Conservation (phyloP, 1,284 basidiomycete species). For the Ceratobasidium papillatum region DNA sequence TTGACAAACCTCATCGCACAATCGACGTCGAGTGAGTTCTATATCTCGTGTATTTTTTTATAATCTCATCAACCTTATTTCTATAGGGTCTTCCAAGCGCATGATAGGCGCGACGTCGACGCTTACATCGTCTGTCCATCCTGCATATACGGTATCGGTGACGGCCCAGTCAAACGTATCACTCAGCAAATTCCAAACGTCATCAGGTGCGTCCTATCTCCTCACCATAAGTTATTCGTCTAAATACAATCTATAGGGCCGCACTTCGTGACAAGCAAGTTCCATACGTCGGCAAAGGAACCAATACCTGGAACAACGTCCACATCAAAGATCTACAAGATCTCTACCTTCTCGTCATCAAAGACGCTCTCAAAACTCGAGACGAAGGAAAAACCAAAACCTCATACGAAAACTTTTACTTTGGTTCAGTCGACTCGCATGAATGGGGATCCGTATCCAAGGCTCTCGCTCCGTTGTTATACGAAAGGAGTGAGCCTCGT, state of each 20-base stretch:
- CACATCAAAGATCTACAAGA: conserved; percentile 47
- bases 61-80: conserved; percentile 49
- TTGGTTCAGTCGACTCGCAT: conserved; percentile 36
- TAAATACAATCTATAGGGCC: conserved; percentile 47
- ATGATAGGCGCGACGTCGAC: conserved; percentile 49
- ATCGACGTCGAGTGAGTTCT: conserved; percentile 46
- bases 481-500: conserved; percentile 20
- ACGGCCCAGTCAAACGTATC: conserved; percentile 47
- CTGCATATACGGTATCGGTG: conserved; percentile 53
- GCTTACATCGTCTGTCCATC: conserved; percentile 54
- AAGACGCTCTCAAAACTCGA: conserved; percentile 40
- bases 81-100: conserved; percentile 50
- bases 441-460: conserved; percentile 35
- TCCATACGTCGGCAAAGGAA: conserved; percentile 51
- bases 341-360: conserved; percentile 46
- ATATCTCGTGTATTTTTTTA: conserved; percentile 44
- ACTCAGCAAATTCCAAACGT: conserved; percentile 43
- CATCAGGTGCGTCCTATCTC: conserved; percentile 42
- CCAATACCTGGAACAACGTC: conserved; percentile 48
- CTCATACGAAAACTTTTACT: conserved; percentile 43
- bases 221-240: neutral
- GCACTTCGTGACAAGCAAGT: conserved; percentile 50
- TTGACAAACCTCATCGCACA: conserved; percentile 49
- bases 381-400: neutral
- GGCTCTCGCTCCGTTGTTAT: conserved; percentile 37